Evolutionary conservation across 306 rosid species (phyloP).

Genomic region (Heteromeles arbutifolia): DNA sequence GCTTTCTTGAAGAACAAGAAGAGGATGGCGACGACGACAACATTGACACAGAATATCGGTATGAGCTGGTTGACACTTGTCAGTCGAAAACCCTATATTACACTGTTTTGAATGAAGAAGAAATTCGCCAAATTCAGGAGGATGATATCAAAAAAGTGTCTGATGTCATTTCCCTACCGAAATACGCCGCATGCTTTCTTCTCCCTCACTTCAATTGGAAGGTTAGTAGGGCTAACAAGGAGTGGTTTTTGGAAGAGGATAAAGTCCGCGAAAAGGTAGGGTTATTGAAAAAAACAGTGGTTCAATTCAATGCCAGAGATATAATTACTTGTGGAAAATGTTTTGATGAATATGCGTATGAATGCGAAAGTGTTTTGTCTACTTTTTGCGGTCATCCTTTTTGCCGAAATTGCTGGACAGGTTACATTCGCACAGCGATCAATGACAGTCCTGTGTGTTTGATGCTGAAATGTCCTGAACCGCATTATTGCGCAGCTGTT

Average conservation of each 20-base stretch:
- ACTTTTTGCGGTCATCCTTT: neutral
- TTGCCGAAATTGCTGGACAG: neutral
- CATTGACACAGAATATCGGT: no score
- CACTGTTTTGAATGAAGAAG: neutral
- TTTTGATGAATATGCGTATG: neutral
- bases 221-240: neutral
- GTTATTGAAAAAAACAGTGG: neutral
- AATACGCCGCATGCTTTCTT: neutral
- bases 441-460: neutral
- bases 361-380: neutral
- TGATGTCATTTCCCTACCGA: neutral
- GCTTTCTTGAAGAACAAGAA: no score
- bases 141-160: neutral
- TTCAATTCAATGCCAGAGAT: neutral
- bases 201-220: neutral
- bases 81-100: no score
- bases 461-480: slow-evolving; percentile 5
- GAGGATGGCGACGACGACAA: no score
- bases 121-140: neutral
- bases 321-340: neutral
- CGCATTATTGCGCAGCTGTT: neutral
- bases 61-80: no score
- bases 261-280: neutral
- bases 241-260: neutral
- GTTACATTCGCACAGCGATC: neutral